These are phyloP conservation scores for Sordariomycetes sp. DNA, from an alignment of 2,329 filamentous ascomycete species.

Conservation along the genomic window DNA sequence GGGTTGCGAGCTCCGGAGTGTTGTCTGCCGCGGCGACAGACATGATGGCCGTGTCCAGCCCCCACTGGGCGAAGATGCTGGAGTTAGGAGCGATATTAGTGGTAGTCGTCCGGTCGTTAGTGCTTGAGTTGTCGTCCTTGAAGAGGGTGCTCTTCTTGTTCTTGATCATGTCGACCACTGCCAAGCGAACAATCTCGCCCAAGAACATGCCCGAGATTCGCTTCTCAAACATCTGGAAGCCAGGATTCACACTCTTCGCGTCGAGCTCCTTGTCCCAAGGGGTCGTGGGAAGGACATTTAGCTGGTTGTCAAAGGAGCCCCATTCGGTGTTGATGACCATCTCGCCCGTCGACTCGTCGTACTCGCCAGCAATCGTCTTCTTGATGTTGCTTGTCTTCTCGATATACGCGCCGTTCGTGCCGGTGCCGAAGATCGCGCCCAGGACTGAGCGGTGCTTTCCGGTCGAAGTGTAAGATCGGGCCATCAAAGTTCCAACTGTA, in stretches of 20 bases:
- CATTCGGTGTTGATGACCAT: slow-evolving; percentile 99
- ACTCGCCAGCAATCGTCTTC: slow-evolving; percentile 63
- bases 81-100: slow-evolving; percentile 59
- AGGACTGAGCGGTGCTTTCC: slow-evolving; percentile 79
- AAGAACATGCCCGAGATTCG: slow-evolving; percentile 97
- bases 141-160: slow-evolving; percentile 62
- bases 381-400: slow-evolving; percentile 82
- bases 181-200: slow-evolving; percentile 81
- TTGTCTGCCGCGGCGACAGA: slow-evolving; percentile 78
- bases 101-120: slow-evolving; percentile 61
- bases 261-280: slow-evolving; percentile 76
- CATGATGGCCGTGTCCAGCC: slow-evolving; percentile 83
- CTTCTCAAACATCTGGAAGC: slow-evolving; percentile 98
- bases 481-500: slow-evolving; percentile 96
- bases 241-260: slow-evolving; percentile 74
- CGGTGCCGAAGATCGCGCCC: slow-evolving; percentile 96
- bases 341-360: slow-evolving; percentile 72
- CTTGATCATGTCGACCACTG: slow-evolving; percentile 63
- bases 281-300: slow-evolving; percentile 80
- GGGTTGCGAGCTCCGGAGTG: slow-evolving; percentile 59
- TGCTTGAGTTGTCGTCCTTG: slow-evolving; percentile 62
- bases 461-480: slow-evolving; percentile 86
- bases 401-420: slow-evolving; percentile 94
- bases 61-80: slow-evolving; percentile 71
- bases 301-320: slow-evolving; percentile 94